Evolutionary conservation across 768 basidiomycete species (phyloP), one percentile per base, ranked within the genome.

Genomic region (Multifurca ochricompacta): DNA sequence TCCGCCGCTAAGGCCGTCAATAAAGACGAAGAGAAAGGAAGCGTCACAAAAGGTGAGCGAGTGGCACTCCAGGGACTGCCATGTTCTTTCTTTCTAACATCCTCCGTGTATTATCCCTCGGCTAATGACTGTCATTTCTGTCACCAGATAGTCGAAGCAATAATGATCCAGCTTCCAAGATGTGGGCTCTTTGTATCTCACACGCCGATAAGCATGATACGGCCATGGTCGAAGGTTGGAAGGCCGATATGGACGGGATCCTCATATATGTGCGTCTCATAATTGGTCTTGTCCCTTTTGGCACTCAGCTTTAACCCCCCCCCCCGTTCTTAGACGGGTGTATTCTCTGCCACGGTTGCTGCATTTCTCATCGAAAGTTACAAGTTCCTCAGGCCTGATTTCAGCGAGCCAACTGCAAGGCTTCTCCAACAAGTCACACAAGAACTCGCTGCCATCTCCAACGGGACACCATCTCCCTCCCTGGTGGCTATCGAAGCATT

Each of bases 321-420:
- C n/a, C 9, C n/a, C n/a, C 2, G 1, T 36, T 7, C 23, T 13
- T 25, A 57, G 55, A 48, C 55, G 9, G 55, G 55, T 25, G 16
- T 57, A 3, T 57, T 57, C 50, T 51, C 55, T 13, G 55, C 43
- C 1, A 52, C 37, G 7, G 46, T 55, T 21, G 44, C 54, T 16
- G 47, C 54, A 23, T 55, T 55, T 18, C 40, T 55, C 27, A 41
- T 55, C 19, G 54, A 55, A 32, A 49, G 54, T 18, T 55, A 55
- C 48, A 55, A 55, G 42, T 3, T 11, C 1, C 48, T 55, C 28
- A 37, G 25, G 39, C 54, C 37, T 21, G 47, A 55, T 55, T 14
- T 37, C 10, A 11, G 25, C 23, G 54, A 55, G 16, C 28, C 21
- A n/a, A 30, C 47, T 19, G 27, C 40, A 8, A 31, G 9, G 1